Conservation (phyloP, 495 filamentous ascomycete species). For the Pyrenula massariospora region DNA sequence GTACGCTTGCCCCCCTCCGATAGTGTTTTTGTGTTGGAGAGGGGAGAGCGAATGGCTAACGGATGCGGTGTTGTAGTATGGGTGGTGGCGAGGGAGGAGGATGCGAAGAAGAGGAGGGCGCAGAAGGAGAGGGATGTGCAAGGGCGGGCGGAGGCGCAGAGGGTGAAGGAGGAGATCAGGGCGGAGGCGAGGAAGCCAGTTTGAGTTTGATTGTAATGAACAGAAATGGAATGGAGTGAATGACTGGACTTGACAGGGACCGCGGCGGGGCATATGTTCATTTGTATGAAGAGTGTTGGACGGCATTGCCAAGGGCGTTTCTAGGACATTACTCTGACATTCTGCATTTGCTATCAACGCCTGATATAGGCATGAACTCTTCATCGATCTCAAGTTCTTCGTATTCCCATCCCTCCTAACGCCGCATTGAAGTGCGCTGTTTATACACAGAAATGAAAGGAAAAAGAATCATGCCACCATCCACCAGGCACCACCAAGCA, state of each 20-base stretch:
- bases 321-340: too few species aligned
- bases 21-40: not conserved
- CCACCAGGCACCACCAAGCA: conserved; percentile 32
- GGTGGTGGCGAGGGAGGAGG: conserved; percentile 53
- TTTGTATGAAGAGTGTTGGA: too few species aligned
- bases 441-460: not conserved
- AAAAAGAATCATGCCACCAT: conserved; percentile 12
- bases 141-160: conserved; percentile 42
- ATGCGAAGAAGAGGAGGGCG: conserved; percentile 38
- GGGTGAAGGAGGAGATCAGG: conserved; percentile 50
- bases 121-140: conserved; percentile 25
- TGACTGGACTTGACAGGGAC: too few species aligned
- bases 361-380: too few species aligned
- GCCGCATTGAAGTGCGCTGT: not conserved
- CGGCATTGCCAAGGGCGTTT: too few species aligned
- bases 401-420: too few species aligned
- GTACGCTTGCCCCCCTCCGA: conserved; percentile 24
- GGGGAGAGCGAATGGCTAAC: conserved; percentile 2
- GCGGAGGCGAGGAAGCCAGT: conserved; percentile 6
- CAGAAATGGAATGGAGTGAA: too few species aligned
- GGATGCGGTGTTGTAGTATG: conserved; percentile 45
- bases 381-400: too few species aligned
- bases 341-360: too few species aligned
- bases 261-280: too few species aligned
- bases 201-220: too few species aligned